Percentiles rank a stretch among this genome's conserved stretches.
Evolutionary conservation across 2,329 filamentous ascomycete genomes (phyloP).

Genomic region (Fusarium subglutinans): DNA sequence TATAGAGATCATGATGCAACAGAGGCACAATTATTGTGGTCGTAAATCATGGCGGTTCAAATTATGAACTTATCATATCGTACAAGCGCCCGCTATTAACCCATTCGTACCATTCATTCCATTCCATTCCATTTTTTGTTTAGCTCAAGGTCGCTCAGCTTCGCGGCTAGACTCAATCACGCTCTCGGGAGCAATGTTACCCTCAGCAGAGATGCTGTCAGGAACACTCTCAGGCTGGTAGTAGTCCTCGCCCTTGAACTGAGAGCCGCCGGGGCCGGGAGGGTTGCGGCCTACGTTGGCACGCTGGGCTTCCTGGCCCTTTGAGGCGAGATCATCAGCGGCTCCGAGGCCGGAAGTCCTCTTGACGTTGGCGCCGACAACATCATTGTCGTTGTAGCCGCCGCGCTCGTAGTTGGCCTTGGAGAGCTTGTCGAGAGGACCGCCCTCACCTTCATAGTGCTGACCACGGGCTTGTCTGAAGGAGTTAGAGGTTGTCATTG

Average conservation of each 20-base stretch:
- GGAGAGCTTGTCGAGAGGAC: conserved; percentile 53
- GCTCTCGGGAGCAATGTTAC: conserved; percentile 52
- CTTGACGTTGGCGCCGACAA: conserved; percentile 40
- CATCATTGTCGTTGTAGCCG: conserved; percentile 52
- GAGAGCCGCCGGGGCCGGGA: conserved; percentile 48
- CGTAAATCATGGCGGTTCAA: conserved; percentile 22
- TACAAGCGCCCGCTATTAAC: conserved; percentile 17
- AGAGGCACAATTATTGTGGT: background rate
- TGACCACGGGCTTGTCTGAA: conserved; percentile 55
- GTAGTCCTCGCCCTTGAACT: conserved; percentile 54
- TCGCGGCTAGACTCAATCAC: conserved; percentile 50
- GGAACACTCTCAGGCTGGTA: conserved; percentile 54
- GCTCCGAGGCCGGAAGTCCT: conserved; percentile 38
- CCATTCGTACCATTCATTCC: background rate
- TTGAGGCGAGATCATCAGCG: conserved; percentile 43
- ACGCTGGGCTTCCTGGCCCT: conserved; percentile 51
- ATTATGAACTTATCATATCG: conserved; percentile 19
- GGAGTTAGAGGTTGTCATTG: conserved; percentile 14
- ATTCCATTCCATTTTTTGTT: background rate
- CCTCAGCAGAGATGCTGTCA: conserved; percentile 54
- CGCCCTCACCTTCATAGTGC: conserved; percentile 56
- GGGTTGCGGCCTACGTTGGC: conserved; percentile 51
- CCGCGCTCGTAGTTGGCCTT: conserved; percentile 41
- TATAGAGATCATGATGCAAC: background rate
- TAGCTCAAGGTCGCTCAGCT: conserved; percentile 11